Evolutionary conservation across 768 basidiomycete genomes (phyloP).

Genomic region (Mycena latifolia): DNA sequence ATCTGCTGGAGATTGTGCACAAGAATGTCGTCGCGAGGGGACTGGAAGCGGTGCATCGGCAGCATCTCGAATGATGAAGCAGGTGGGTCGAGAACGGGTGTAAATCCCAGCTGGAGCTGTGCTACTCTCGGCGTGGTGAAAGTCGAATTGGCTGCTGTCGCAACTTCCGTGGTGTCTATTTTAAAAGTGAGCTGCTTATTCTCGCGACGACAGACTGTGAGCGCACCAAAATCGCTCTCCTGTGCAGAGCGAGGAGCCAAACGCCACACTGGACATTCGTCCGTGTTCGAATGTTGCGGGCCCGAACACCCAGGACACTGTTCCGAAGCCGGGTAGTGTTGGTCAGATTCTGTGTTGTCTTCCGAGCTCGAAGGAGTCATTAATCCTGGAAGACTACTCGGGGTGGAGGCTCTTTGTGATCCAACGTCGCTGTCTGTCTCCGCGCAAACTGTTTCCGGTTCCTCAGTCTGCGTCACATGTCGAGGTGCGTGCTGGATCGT

Average conservation of each 20-base stretch:
- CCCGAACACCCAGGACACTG: not conserved
- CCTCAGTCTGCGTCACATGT: no score
- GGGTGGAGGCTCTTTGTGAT: no score
- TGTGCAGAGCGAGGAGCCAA: not conserved
- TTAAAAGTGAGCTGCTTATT: not conserved
- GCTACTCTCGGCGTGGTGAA: not conserved
- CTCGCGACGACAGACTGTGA: not conserved
- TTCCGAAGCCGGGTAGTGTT: no score
- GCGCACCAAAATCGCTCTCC: not conserved
- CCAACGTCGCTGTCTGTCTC: no score
- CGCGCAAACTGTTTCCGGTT: no score
- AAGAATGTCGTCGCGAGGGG: not conserved
- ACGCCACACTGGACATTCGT: not conserved
- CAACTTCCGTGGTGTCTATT: not conserved
- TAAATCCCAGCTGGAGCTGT: not conserved
- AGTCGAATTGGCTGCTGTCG: not conserved
- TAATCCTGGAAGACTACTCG: not conserved
- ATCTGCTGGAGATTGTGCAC: not conserved
- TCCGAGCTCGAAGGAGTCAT: not conserved
- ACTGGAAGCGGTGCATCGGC: no score
- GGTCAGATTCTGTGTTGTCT: not conserved
- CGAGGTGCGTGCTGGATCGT: no score
- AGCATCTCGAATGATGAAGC: no score
- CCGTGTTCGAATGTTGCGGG: not conserved
- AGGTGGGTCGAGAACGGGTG: not conserved